Base-by-base conservation (phyloP, 371 early-diverging fungal species). In the Conidiobolus incongruus region DNA sequence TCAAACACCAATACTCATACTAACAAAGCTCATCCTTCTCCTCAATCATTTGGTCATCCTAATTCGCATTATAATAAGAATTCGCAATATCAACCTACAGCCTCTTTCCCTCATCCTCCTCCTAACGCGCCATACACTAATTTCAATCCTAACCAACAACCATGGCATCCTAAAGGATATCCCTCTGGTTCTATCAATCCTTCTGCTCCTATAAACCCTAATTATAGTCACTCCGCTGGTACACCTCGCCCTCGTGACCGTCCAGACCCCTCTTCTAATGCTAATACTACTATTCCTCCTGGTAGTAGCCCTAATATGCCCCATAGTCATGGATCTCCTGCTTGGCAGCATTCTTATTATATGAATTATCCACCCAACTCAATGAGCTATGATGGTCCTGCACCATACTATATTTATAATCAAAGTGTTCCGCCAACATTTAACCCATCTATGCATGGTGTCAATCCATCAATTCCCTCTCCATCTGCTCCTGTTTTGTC, bases 1-100 rank as follows among this genome's bases (percentile, higher is more conserved):
- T 11, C 37, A 20, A 22, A 10, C 19, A 22, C 37, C 21, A 19
- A 19, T 37, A 19, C 37, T 17, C 2, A 16, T 20, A 22, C 37
- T 19, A 20, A 15, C 21, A 15, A 37, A 16, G 19, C 37, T 19
- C 13, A 37, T 15, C 37, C 37, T 4, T 16, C 37, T 20, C 37
- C 17, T 37, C 11, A 15, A 20, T 22, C 16, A 37, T 22, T 26
- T 26, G 26, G 21, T 11, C 37, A 37, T 12, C 41, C 28, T 12
- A 17, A 41, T 11, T 15, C 15, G 29, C 35, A 32, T 15, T 12
- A 23, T 34, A 19, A 16, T 3, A 10, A 20, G 19, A 21, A 19
- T 12, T 7, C 33, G 24, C 45, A 35, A 16, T 5, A 26, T 21
- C 45, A 45, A 45, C 37, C 41, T n/a, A 28, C 41, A 4, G 40